These are phyloP conservation scores for Cruciata laevipes DNA, from an alignment of 257 asterid genomes.

Conservation along the genomic window DNA sequence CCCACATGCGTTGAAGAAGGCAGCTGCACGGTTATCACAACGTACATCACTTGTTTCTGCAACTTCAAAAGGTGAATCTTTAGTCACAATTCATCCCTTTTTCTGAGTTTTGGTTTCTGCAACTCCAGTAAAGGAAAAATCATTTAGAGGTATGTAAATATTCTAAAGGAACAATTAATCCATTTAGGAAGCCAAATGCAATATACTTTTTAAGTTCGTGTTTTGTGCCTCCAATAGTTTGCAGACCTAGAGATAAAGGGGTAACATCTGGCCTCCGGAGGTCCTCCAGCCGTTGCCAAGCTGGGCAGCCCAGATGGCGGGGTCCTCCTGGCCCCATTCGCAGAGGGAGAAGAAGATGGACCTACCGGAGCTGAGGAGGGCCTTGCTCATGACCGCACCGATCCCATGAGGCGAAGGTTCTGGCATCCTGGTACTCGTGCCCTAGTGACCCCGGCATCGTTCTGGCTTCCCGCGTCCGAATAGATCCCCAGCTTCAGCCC, in stretches of 20 bases:
- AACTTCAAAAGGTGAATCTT: slow-evolving; percentile 71
- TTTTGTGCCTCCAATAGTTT: too few relatives aligned
- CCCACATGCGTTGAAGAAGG: slow-evolving; percentile 90
- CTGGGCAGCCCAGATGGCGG: slow-evolving; percentile 88
- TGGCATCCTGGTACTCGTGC: slow-evolving; percentile 81
- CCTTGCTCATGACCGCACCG: slow-evolving; percentile 79
- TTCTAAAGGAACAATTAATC: slow-evolving; percentile 4
- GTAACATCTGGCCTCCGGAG: too few relatives aligned
- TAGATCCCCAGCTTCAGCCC: slow-evolving; percentile 84
- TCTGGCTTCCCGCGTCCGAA: slow-evolving; percentile 72
- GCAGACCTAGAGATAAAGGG: too few relatives aligned
- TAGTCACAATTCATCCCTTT: slow-evolving; percentile 56
- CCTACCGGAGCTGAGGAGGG: slow-evolving; percentile 79
- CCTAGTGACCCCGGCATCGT: slow-evolving; percentile 87
- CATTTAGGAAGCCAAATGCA: background rate
- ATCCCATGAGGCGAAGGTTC: slow-evolving; percentile 94
- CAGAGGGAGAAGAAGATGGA: slow-evolving; percentile 80
- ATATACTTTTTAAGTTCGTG: too few relatives aligned
- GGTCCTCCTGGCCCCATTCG: slow-evolving; percentile 92
- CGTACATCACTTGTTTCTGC: slow-evolving; percentile 84
- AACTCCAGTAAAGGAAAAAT: background rate
- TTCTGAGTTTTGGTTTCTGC: slow-evolving; percentile 61
- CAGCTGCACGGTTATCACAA: slow-evolving; percentile 82
- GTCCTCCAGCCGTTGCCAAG: slow-evolving; percentile 94
- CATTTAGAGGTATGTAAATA: slow-evolving; percentile 10